Evolutionary conservation across 805 yeast genomes (phyloP).

Genomic region (Saccharomycopsis sp.): DNA sequence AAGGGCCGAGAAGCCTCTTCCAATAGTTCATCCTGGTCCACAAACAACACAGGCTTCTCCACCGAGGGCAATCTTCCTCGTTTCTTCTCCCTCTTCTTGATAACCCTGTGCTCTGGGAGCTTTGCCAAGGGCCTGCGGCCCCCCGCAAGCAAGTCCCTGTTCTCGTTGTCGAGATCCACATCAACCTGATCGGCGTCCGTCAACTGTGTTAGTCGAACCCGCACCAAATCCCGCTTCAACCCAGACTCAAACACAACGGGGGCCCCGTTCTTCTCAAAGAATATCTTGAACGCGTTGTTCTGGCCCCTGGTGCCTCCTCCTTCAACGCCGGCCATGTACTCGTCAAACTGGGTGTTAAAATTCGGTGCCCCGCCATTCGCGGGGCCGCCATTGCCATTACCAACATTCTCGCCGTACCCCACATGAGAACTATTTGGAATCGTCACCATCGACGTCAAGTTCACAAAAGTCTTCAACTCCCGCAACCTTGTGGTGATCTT

Average conservation of each 20-base stretch:
- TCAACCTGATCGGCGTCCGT: conserved; percentile 12
- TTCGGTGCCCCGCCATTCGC: neutral
- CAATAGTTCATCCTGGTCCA: too few species aligned
- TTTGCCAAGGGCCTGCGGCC: neutral
- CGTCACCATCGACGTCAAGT: conserved; percentile 2
- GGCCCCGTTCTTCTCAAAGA: conserved; percentile 12
- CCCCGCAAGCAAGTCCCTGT: neutral
- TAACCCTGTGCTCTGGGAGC: conserved; percentile 10
- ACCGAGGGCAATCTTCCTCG: too few species aligned
- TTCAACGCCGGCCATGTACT: conserved; percentile 1
- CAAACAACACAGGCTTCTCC: too few species aligned
- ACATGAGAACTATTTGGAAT: neutral
- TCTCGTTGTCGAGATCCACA: neutral
- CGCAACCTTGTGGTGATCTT: conserved; percentile 16
- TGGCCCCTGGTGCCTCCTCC: neutral
- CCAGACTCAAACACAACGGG: conserved; percentile 16
- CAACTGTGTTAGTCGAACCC: conserved; percentile 10
- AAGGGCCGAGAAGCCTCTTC: neutral
- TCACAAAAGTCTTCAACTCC: conserved; percentile 13
- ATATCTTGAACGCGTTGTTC: conserved; percentile 12
- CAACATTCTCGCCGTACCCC: too few species aligned
- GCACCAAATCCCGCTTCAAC: conserved; percentile 8
- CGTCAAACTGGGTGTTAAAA: neutral
- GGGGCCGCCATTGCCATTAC: conserved; percentile 1
- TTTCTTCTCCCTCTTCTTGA: neutral